Base-by-base conservation (phyloP, 2,329 filamentous ascomycete genomes). In the Fusarium goolgardi region DNA sequence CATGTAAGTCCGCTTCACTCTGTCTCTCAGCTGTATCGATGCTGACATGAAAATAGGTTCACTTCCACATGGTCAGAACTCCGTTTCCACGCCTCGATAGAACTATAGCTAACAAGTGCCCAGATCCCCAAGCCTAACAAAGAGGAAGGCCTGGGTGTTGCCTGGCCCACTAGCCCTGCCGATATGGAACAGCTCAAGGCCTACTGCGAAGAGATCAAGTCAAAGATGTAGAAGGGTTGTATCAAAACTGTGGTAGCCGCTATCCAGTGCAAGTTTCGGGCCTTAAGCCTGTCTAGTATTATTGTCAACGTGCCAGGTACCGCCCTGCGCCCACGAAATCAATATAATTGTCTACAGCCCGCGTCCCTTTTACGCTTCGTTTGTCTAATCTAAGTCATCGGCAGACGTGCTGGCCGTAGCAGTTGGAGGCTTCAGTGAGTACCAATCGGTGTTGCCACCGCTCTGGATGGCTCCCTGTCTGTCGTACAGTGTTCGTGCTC, bases 71-170 rank as follows among this genome's bases (percentile, higher is more conserved):
- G 88, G 91, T 93, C 86, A 39, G 37, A 55, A 21, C 20, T 40
- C 16, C 4, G 44, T 7, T 15, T 5, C 20, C 12, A 13, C 18
- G 16, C n/a, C 29, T 15, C 23, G 12, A 18, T 10, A n/a, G 13
- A 41, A 18, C 23, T 16, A 32, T 41, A 21, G 29, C 58, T 64
- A 27, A 65, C 55, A 47, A 59, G 44, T 41, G 23, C 31, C 46
- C 70, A 93, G 91, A 99, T 99, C 67, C 96, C 96, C 35, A 99
- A 99, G 85, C 95, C 96, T 52, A 96, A 93, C 75, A 83, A 90
- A 73, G 76, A 84, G 35, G 92, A 98, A 78, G 96, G 96, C 9
- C 83, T 99, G 52, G 88, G 86, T 6, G 85, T 98, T 71, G 78
- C 81, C 34, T 99, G 96, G 96, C 93, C 94, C 21, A 83, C 89